Evolutionary conservation across 2,329 filamentous ascomycete species (phyloP), one percentile per base, ranked within the genome.

Genomic region (Phialophora verrucosa): DNA sequence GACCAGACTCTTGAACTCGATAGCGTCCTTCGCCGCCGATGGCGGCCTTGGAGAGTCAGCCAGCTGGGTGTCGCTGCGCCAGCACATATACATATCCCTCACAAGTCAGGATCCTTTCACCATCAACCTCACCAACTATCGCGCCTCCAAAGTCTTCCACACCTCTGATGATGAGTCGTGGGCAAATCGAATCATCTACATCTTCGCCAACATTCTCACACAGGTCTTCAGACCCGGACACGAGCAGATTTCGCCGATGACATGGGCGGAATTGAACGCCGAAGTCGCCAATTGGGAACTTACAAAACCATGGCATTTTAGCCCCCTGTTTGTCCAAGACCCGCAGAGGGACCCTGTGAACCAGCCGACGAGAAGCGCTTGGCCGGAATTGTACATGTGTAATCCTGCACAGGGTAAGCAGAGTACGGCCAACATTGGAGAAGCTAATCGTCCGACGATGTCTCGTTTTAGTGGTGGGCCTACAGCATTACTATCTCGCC

Each of bases 401-500:
- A 63, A 69, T 58, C 58, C 61, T 20, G 64, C 67, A 4, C 67
- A 69, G 25, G 63, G 63, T 65, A 61, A 51, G 38, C 32, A 32
- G 10, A 11, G 11, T 50, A 12, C 25, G 11, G 12, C 27, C 5
- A 4, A 5, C 10, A 20, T 42, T 8, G 27, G 17, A 27, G 20
- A 38, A n/a, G 50, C 32, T 35, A 10, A 25, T 29, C n/a, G 32
- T 12, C 10, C 25, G 20, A 14, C 8, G 14, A 14, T 17, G 7
- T 29, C 27, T 29, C 27, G 4, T 29, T 29, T 29, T 38, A 66
- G 65, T 69, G 14, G 65, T 66, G 2, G 67, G 64, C 12, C 54
- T 81, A 75, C 79, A 81, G 66, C 79, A 81, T 69, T 81, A 80
- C 63, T 78, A 81, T 64, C 79, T 81, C 75, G 78, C 78, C 10